Evolutionary conservation across 1,284 basidiomycete genomes (phyloP), one percentile per base, ranked within the genome.

Genomic region (Crepidotus sp.): DNA sequence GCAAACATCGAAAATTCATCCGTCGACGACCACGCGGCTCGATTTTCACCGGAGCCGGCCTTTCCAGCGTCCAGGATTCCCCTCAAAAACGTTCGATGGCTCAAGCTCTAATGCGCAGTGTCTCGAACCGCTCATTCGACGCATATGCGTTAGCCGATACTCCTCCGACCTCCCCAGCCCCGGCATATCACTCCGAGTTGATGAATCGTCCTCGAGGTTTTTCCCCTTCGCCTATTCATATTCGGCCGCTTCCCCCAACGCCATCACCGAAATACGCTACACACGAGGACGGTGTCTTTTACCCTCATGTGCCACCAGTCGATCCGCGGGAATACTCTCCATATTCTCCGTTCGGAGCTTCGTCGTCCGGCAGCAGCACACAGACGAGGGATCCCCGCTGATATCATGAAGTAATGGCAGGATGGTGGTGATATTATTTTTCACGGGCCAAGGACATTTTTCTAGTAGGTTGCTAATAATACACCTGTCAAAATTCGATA

Each of bases 21-120:
- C 44, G 42, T 25, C 56, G 53, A 25, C 54, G 53, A 13, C 57
- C 57, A 3, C 45, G 53, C 9, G 50, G 45, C 29, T 53, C 55
- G 21, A 48, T 54, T 26, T 56, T 51, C 33, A 39, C 47, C 27
- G 51, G 52, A 24, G 27, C 18, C 17, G 15, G 36, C n/a, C 38
- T 50, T 30, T 50, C 49, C 8, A 37, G 22, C 29, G 45, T 44
- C 24, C 35, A 49, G 42, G 49, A 18, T 15, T 36, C 45, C 11
- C 40, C 46, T 3, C 44, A 29, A 45, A 49, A 49, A 27, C 45
- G 38, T 14, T 52, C 50, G 11, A 46, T 52, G 41, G 29, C 47
- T 29, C 50, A 52, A 24, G 40, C 47, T 3, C 47, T 52, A n/a
- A 49, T 49, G 50, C 44, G 35, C 2, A 52, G 50, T 29, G 50